Base-by-base conservation (phyloP, 2,329 filamentous ascomycete species). In the Coniochaeta ligniaria region DNA sequence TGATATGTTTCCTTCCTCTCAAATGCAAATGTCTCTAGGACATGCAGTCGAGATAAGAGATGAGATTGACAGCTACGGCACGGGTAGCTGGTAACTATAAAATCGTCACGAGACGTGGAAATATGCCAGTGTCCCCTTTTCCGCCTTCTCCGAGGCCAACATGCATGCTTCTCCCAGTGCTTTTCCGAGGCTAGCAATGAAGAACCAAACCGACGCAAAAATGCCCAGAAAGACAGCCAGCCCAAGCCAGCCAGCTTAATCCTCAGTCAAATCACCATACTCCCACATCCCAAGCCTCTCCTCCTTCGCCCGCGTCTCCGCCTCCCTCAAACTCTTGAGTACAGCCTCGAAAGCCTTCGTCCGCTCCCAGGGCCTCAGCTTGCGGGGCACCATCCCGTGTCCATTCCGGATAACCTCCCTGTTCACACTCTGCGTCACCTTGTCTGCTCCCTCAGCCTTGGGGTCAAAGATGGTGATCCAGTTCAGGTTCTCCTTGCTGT, bases 181-280 rank as follows among this genome's bases (percentile, higher is more conserved):
- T 47, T 24, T 24, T 47, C 26, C 2, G 2, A 52, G 22, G 7
- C 22, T 24, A n/a, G n/a, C n/a, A n/a, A n/a, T n/a, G n/a, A n/a
- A n/a, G n/a, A n/a, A n/a, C n/a, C n/a, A n/a, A n/a, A n/a, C n/a
- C n/a, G n/a, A n/a, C n/a, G n/a, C n/a, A 31, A 31, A 31, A 31
- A 31, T 31, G 28, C n/a, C n/a, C n/a, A n/a, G n/a, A n/a, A n/a
- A n/a, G n/a, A n/a, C n/a, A n/a, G n/a, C n/a, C n/a, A n/a, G n/a
- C n/a, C n/a, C n/a, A n/a, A n/a, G n/a, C n/a, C n/a, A n/a, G n/a
- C 2, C n/a, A 7, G 43, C 20, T n/a, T 86, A 92, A 71, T 96
- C 92, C 78, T 96, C 93, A 16, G 92, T 96, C 71, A 96, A 82
- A 74, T 98, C 95, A 67, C 95, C 95, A 75, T 98, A 99, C 83